Evolutionary conservation across 2,329 filamentous ascomycete species (phyloP).

Genomic region (Didymella pomorum): DNA sequence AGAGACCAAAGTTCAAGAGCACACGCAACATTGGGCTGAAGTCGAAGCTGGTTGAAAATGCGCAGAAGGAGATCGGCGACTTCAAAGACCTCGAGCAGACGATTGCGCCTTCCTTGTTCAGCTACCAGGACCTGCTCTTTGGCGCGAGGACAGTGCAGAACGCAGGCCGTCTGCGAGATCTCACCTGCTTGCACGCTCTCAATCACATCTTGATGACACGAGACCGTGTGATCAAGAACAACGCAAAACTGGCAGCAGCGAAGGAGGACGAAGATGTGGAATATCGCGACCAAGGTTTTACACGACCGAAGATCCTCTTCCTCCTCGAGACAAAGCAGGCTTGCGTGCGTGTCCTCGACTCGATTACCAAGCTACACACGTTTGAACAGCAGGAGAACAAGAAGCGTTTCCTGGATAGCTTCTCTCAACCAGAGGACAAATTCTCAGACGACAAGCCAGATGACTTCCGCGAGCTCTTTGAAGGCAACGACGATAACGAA

Average conservation of each 20-base stretch:
- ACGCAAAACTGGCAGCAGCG: constrained; percentile 75
- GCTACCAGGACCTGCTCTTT: constrained; percentile 82
- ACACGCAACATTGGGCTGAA: constrained; percentile 45
- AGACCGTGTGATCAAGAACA: constrained; percentile 92
- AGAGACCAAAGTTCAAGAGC: constrained; percentile 34
- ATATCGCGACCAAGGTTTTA: constrained; percentile 92
- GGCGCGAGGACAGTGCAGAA: constrained; percentile 75
- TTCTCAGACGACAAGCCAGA: constrained; percentile 78
- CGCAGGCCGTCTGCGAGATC: constrained; percentile 71
- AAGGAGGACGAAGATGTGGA: constrained; percentile 70
- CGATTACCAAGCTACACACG: constrained; percentile 76
- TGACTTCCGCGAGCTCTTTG: constrained; percentile 89
- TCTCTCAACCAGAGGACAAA: constrained; percentile 72
- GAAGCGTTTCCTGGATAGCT: constrained; percentile 88
- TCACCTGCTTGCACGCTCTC: constrained; percentile 82
- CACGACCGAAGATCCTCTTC: constrained; percentile 90
- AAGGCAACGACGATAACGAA: constrained; percentile 96
- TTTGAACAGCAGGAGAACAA: constrained; percentile 95
- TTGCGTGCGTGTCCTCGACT: constrained; percentile 79
- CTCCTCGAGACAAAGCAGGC: constrained; percentile 88
- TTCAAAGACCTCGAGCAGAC: constrained; percentile 71
- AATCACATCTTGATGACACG: constrained; percentile 96
- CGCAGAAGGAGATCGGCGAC: constrained; percentile 46
- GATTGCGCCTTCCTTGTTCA: constrained; percentile 76
- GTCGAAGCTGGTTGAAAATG: constrained; percentile 41